phyloP scores from a whole-genome alignment of 2,329 filamentous ascomycete genomes.

The Grosmannia huntii region DNA sequence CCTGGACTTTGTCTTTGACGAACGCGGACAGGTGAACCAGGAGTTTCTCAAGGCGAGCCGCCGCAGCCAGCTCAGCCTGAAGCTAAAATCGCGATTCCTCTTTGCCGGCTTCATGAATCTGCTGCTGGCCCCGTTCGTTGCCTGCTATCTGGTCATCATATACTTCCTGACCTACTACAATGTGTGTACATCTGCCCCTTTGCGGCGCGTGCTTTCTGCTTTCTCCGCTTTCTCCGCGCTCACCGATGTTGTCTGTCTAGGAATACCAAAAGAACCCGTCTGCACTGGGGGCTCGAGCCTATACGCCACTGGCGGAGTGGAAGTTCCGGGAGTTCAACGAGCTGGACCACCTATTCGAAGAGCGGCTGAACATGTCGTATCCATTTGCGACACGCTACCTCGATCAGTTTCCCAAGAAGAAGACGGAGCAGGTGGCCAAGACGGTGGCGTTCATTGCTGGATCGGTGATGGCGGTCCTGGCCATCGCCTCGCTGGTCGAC shows the following conservation, averaged over 20 bases:
- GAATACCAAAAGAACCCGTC: constrained; percentile 93
- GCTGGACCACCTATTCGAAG: constrained; percentile 79
- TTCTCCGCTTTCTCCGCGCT: constrained; percentile 10
- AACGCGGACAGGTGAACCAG: constrained; percentile 73
- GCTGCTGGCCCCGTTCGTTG: constrained; percentile 72
- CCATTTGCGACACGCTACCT: constrained; percentile 87
- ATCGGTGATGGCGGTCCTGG: constrained; percentile 73
- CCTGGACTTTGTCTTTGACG: constrained; percentile 87
- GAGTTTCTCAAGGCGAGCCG: constrained; percentile 77
- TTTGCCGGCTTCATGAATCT: constrained; percentile 81
- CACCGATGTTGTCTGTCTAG: constrained; percentile 25
- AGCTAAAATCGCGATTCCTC: constrained; percentile 62
- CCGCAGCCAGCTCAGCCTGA: constrained; percentile 64
- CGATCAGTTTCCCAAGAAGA: constrained; percentile 92
- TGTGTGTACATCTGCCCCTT: constrained; percentile 31
- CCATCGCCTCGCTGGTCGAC: constrained; percentile 73
- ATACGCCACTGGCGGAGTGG: constrained; percentile 91
- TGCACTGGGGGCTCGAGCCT: constrained; percentile 74
- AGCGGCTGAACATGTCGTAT: constrained; percentile 85
- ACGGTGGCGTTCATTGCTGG: constrained; percentile 83
- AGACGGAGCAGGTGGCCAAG: constrained; percentile 71
- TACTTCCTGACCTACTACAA: constrained; percentile 96
- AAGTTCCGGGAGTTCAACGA: constrained; percentile 99
- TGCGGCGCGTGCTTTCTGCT: no score
- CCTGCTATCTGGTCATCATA: constrained; percentile 74